A percentile compares a stretch with the other conserved stretches of the same genome.
phyloP scores from a whole-genome alignment of 805 yeast genomes.

The Starmerella tilneyi region DNA sequence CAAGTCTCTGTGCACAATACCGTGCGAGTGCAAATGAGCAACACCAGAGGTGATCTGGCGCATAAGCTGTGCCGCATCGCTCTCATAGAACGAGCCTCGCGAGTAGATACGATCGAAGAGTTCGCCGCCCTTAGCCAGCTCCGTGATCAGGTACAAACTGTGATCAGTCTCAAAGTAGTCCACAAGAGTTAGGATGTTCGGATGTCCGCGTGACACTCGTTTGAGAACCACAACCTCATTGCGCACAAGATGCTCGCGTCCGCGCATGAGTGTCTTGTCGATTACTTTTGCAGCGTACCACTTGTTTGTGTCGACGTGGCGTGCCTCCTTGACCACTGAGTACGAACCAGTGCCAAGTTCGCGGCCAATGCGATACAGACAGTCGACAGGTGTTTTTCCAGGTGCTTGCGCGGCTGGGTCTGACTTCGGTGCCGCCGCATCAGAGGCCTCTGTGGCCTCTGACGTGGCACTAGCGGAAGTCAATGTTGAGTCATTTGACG shows the following conservation, averaged over 20 bases:
- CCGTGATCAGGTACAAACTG: slow-evolving; percentile 47
- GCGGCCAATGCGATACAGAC: slow-evolving; percentile 27
- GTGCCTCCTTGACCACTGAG: slow-evolving; percentile 37
- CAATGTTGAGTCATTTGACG: background rate
- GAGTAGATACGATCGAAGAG: slow-evolving; percentile 49
- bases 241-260: slow-evolving; percentile 46
- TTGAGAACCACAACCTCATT: slow-evolving; percentile 52
- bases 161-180: slow-evolving; percentile 63
- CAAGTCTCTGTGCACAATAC: slow-evolving; percentile 59
- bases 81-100: slow-evolving; percentile 39
- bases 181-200: slow-evolving; percentile 49
- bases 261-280: slow-evolving; percentile 41
- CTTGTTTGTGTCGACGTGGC: slow-evolving; percentile 34
- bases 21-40: slow-evolving; percentile 46
- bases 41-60: slow-evolving; percentile 46
- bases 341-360: slow-evolving; percentile 38
- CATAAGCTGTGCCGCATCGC: slow-evolving; percentile 43
- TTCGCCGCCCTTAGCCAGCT: slow-evolving; percentile 59
- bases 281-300: slow-evolving; percentile 48
- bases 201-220: slow-evolving; percentile 41
- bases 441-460: background rate
- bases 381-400: slow-evolving; percentile 15
- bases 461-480: background rate
- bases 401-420: background rate
- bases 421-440: background rate